Evolutionary conservation across 768 basidiomycete genomes (phyloP), one percentile per base, ranked within the genome.

Genomic region (Rhodotorula sphaerocarpa): DNA sequence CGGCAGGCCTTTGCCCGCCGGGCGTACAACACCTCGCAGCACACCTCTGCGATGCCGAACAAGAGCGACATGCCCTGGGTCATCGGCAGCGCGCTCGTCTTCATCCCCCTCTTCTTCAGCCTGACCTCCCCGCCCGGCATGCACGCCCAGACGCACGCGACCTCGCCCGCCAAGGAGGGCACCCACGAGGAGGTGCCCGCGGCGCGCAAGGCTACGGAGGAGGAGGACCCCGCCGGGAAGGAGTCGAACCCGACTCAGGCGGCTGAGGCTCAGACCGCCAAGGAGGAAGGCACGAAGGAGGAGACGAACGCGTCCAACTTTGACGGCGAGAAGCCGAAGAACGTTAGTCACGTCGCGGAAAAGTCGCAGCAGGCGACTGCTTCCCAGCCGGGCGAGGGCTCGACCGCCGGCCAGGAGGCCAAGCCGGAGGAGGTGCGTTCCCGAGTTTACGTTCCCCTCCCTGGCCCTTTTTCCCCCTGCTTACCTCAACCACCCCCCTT

Each of bases 121-220:
- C 50, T 58, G 23, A 58, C 57, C 23, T 50, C 57, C 23, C 57
- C 57, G n/a, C 57, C 57, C 18, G 57, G 31, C 23, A 16, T 39
- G 10, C 36, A 39, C 36, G 42, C 23, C 14, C 31, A 42, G 21
- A 34, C 33, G 30, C 57, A 57, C 47, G 47, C 30, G 23, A 57
- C 57, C 11, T 43, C 41, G 33, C 31, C 50, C 1, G 5, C 41
- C 15, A 14, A 50, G 41, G 7, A 11, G 21, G 42, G 43, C 23
- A 41, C 50, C 31, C 48, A 50, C 41, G 50, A 42, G n/a, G 42
- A 31, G 21, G 33, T 58, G 10, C 48, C 48, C 18, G 42, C 48
- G 1, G 12, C 42, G 48, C 23, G 12, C 48, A 34, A 34, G 31
- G 57, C 39, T 41, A 44, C 41, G 14, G 18, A 41, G 46, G 25